Base-by-base conservation (phyloP, 352 stramenopile species). In the Phytophthora pinifolia region DNA sequence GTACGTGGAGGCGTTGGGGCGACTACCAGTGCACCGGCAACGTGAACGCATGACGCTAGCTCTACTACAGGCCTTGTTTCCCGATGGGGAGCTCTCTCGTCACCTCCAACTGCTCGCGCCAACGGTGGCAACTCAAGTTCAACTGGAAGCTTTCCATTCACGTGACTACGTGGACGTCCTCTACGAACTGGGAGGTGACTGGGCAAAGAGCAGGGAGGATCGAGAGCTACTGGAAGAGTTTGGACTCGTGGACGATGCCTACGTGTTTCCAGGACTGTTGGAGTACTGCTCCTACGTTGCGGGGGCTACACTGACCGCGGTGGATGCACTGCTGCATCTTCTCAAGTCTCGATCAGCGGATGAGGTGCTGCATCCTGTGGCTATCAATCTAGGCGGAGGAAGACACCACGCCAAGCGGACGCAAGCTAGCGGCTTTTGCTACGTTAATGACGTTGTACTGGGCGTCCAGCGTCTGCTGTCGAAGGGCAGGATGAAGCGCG, bases 401-500 rank as follows among this genome's bases (percentile, higher is more conserved):
- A 68, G 99, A 29, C 97, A 99, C 66, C 96, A 99, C 70, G 96
- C 96, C 6, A 99, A 98, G 72, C 99, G 98, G 65, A 76, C 73
- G 3, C 94, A 98, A 60, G 94, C 88, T 4, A 85, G 67, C 9
- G 88, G 86, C 1, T 98, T 98, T 60, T 98, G 93, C 69, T 98
- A 98, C 73, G 84, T 98, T 37, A 98, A 99, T 57, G 96, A 99
- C 75, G 98, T 98, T 59, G 97, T 99, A 4, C 68, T 99, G 37
- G 94, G 91, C 6, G 98, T 99, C 59, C 65, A 99, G 17, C 96
- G 99, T 71, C 73, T 99, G 54, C 77, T 99, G n/a, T 99, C 98
- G 75, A 94, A 92, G 9, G 65, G 62, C 3, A 30, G 15, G 37
- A 22, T 41, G 7, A 53, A 57, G 13, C 59, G 60, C 9, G 72